Base-by-base conservation (phyloP, 2,329 filamentous ascomycete genomes). In the Diplodia seriata region DNA sequence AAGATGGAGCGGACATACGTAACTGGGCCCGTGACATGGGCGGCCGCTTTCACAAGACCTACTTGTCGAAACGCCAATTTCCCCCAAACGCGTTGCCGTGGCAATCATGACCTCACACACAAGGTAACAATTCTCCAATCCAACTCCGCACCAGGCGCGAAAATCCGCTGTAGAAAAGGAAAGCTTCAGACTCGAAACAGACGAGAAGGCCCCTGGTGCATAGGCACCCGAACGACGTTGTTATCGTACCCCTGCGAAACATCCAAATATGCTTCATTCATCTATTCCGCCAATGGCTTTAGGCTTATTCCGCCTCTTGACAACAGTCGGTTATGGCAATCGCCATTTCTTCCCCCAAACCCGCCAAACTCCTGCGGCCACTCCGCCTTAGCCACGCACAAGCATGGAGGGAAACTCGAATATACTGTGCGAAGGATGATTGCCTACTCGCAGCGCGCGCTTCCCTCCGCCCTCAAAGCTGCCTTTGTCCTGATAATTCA, bases 81-180 rank as follows among this genome's bases (percentile, higher is more conserved):
- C 36, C 36, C 3, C 36, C 26, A 26, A 38, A 38, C 8, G 11
- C 36, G 36, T 38, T 38, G 36, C 36, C 36, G 11, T 12, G 36
- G 36, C 11, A 38, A 38, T 12, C 9, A 38, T 12, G 11, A 38
- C 11, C 15, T 31, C 40, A 3, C 43, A 47, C 14, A 9, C n/a
- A 47, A 47, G 43, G 18, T 47, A 51, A 63, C 59, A 29, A 51
- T 63, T 51, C 59, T 63, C 59, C 59, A 63, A 31, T 20, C 12
- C 40, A 51, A 63, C 47, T 63, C 59, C 47, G 59, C 59, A 51
- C 38, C 12, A 31, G 3, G 26, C 26, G 57, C 29, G n/a, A 36
- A 23, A 49, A 50, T 49, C 57, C 40, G 26, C 15, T 49, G 57
- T 29, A 50, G 40, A 15, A 57, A 36, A 49, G 23, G 12, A 59